phyloP scores from a whole-genome alignment of 2,329 filamentous ascomycete species.

The Colletotrichum magnum region DNA sequence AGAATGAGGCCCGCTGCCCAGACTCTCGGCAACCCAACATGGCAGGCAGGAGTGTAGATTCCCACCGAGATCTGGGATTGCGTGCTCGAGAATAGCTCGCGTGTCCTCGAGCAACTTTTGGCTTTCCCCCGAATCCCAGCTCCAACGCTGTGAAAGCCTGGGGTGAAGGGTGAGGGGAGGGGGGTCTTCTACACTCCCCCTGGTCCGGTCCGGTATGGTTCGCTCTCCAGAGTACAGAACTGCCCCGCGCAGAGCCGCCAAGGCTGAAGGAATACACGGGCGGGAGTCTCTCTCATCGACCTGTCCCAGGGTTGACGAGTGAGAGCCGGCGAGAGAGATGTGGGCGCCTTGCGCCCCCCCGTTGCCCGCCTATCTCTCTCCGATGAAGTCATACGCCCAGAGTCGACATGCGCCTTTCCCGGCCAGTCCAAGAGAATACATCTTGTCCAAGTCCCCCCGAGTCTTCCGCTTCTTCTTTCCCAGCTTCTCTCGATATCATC shows the following conservation, averaged over 20 bases:
- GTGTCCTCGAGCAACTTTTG: slow-evolving; percentile 30
- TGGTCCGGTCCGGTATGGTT: no score
- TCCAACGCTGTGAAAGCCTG: slow-evolving; percentile 29
- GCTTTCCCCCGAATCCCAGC: slow-evolving; percentile 4
- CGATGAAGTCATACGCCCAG: slow-evolving; percentile 42
- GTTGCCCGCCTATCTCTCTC: slow-evolving; percentile 23
- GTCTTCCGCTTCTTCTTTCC: slow-evolving; percentile 19
- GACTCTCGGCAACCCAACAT: slow-evolving; percentile 37
- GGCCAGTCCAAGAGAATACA: slow-evolving; percentile 28
- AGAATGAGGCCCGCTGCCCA: slow-evolving; percentile 40
- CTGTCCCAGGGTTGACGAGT: neutral
- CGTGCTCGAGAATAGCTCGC: slow-evolving; percentile 35
- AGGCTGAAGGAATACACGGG: slow-evolving; percentile 36
- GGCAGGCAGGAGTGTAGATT: slow-evolving; percentile 29
- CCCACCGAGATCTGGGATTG: slow-evolving; percentile 33
- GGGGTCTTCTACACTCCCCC: neutral
- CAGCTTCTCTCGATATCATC: slow-evolving; percentile 27
- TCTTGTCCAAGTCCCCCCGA: slow-evolving; percentile 36
- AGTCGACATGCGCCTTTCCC: slow-evolving; percentile 2
- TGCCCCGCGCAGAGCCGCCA: slow-evolving; percentile 41
- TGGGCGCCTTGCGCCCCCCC: slow-evolving; percentile 6
- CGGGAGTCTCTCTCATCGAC: slow-evolving; percentile 6
- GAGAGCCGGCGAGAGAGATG: slow-evolving; percentile 3
- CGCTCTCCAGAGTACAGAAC: no score
- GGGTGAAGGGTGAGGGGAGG: neutral